These are phyloP conservation scores for Neofusicoccum sp. DNA, from an alignment of 2,329 filamentous ascomycete species.

Conservation along the genomic window DNA sequence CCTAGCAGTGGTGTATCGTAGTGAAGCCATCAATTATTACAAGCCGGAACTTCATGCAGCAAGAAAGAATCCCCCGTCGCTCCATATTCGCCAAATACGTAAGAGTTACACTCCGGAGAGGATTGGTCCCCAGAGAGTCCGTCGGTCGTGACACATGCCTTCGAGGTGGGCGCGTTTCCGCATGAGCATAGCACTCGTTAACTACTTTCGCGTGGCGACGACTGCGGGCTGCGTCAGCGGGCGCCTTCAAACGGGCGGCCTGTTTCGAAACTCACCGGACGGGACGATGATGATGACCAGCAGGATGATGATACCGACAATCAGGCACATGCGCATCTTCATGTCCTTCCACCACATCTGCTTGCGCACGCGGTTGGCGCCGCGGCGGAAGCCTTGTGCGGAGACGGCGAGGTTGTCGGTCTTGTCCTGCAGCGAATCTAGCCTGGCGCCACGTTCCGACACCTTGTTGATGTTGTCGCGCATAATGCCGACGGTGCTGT, in stretches of 20 bases:
- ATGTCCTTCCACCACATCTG: constrained; percentile 99
- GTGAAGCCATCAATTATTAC: constrained; percentile 20
- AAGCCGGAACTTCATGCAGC: constrained; percentile 18
- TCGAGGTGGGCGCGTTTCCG: constrained; percentile 14
- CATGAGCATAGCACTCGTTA: constrained; percentile 9
- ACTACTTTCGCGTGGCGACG: constrained; percentile 20
- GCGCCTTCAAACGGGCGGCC: not conserved
- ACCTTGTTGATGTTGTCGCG: constrained; percentile 97
- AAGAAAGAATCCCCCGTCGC: constrained; percentile 19
- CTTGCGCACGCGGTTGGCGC: constrained; percentile 87
- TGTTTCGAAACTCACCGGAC: constrained; percentile 61
- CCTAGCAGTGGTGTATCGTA: constrained; percentile 16
- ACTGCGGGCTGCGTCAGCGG: constrained; percentile 23
- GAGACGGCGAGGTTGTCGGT: constrained; percentile 89
- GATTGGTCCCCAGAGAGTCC: constrained; percentile 14
- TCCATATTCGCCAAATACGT: constrained; percentile 20
- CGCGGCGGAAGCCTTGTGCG: constrained; percentile 91
- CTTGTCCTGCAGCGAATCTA: constrained; percentile 89
- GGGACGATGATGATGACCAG: constrained; percentile 94
- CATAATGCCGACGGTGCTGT: constrained; percentile 94
- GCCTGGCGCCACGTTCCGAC: constrained; percentile 83
- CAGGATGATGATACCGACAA: constrained; percentile 85
- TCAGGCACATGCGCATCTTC: constrained; percentile 99
- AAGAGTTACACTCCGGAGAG: constrained; percentile 18
- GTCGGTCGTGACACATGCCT: constrained; percentile 19